Conservation (phyloP, 2,329 filamentous ascomycete genomes). For the Alternaria sp. region DNA sequence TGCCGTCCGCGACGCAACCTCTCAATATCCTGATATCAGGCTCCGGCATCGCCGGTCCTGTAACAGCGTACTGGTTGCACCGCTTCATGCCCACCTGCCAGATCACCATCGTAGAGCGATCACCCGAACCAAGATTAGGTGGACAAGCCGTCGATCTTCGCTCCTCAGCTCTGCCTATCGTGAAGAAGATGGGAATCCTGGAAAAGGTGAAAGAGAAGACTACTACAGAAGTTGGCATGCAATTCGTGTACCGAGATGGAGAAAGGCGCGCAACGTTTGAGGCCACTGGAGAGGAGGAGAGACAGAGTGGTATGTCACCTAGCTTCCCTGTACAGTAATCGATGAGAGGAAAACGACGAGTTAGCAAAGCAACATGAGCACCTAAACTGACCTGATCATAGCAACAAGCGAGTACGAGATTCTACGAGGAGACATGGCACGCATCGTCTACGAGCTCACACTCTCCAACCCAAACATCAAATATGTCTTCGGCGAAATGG, state of each 20-base stretch:
- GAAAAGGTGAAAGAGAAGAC: conserved; percentile 46
- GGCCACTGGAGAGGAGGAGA: conserved; percentile 34
- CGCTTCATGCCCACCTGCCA: conserved; percentile 27
- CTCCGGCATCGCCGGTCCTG: conserved; percentile 40
- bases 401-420: conserved; percentile 66
- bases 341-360: background rate
- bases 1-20: background rate
- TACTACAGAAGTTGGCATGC: conserved; percentile 58
- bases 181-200: conserved; percentile 59
- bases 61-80: conserved; percentile 59
- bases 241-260: conserved; percentile 42
- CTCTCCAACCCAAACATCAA: conserved; percentile 30
- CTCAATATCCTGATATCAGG: conserved; percentile 39
- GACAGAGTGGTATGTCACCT: background rate
- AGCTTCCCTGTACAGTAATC: background rate
- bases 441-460: conserved; percentile 57
- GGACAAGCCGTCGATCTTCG: conserved; percentile 64
- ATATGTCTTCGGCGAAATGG: conserved; percentile 45
- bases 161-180: conserved; percentile 52
- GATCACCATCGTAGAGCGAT: conserved; percentile 53
- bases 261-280: conserved; percentile 34
- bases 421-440: conserved; percentile 63
- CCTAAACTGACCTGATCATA: no score
- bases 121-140: conserved; percentile 50
- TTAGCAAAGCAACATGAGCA: no score